A percentile compares a stretch with the other conserved stretches of the same genome.
These are phyloP conservation scores for Ophiostoma australiae DNA, from an alignment of 2,329 filamentous ascomycete species.

Conservation along the genomic window DNA sequence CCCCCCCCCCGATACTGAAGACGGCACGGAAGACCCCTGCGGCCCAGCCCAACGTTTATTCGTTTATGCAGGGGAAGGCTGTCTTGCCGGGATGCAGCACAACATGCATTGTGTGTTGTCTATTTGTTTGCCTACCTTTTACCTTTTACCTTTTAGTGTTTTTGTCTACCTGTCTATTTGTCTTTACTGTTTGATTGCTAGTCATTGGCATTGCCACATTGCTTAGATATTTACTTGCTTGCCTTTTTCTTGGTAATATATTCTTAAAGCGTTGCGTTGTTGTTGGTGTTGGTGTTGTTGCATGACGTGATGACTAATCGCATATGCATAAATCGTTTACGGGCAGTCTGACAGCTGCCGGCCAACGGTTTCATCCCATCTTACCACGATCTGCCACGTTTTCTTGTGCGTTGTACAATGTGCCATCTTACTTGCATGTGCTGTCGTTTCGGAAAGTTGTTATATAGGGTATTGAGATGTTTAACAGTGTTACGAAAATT, in stretches of 20 bases:
- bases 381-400: not conserved
- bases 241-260: conserved; percentile 7
- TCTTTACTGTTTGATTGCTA: not conserved
- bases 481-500: no score
- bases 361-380: not conserved
- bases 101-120: not conserved
- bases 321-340: not conserved
- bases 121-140: not conserved
- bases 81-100: not conserved
- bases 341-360: not conserved
- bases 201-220: conserved; percentile 12
- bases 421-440: not conserved
- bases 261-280: not conserved
- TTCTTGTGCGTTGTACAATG: not conserved
- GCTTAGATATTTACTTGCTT: conserved; percentile 8
- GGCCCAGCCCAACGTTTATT: no score
- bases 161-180: not conserved
- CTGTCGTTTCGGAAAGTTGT: no score
- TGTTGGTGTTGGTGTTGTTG: not conserved
- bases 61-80: not conserved
- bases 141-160: not conserved
- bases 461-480: no score
- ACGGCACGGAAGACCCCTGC: not conserved
- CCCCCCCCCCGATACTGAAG: not conserved
- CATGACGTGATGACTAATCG: not conserved